A percentile compares a stretch with the other conserved stretches of the same genome.
These are phyloP conservation scores for Hyphodiscus hymeniophilus DNA, from an alignment of 495 filamentous ascomycete genomes.

Conservation along the genomic window DNA sequence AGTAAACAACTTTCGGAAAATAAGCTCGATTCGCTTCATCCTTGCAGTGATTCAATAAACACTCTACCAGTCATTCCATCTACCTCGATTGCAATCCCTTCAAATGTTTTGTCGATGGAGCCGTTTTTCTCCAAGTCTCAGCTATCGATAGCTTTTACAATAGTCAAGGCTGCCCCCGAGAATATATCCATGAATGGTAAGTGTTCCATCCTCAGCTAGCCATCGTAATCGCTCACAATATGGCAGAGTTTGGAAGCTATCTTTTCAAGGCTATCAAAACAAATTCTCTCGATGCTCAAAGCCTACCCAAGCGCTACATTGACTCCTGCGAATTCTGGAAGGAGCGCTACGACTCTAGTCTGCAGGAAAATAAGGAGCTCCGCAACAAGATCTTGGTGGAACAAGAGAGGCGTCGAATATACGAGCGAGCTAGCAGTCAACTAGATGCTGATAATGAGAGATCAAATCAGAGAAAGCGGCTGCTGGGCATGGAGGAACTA, in stretches of 20 bases:
- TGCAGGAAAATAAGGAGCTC: constrained; percentile 36
- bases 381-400: constrained; percentile 32
- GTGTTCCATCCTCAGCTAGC: not conserved
- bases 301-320: constrained; percentile 22
- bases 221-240: no score
- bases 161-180: constrained; percentile 37
- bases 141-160: constrained; percentile 37
- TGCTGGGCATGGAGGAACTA: not conserved
- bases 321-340: constrained; percentile 45
- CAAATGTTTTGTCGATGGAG: not conserved
- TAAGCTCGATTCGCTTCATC: no score
- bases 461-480: not conserved
- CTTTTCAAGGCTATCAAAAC: constrained; percentile 28
- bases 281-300: constrained; percentile 10
- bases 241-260: no score
- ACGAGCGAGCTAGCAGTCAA: not conserved
- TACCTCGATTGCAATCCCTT: no score
- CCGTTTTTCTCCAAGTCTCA: constrained; percentile 27
- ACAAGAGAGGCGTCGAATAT: constrained; percentile 22
- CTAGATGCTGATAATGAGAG: not conserved
- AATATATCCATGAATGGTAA: constrained; percentile 30
- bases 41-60: no score
- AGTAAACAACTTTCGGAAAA: no score
- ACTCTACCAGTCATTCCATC: no score
- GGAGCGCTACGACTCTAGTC: constrained; percentile 36